A percentile compares a stretch with the other conserved stretches of the same genome.
Conservation (phyloP, 139 green algal genomes). For the Chlorella sp. region DNA sequence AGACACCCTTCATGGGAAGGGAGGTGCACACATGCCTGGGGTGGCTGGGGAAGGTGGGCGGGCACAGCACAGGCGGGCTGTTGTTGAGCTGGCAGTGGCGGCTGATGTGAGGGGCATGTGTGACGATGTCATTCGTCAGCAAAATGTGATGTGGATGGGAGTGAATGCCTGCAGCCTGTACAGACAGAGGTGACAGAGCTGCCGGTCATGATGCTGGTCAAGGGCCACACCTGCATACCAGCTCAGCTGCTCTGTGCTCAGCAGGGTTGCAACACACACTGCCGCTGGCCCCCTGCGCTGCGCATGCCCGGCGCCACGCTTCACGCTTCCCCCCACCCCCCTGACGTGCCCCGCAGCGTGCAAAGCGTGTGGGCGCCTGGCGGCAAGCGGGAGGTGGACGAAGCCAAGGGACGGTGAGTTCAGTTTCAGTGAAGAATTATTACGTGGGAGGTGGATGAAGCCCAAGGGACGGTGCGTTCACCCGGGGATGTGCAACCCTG, state of each 20-base stretch:
- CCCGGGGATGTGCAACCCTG: background rate
- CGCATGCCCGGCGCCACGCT: background rate
- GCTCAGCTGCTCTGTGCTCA: background rate
- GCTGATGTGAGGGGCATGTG: no score
- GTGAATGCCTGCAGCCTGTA: background rate
- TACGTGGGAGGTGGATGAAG: slow-evolving; percentile 88
- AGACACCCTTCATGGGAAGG: no score
- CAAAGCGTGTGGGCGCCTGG: slow-evolving; percentile 83
- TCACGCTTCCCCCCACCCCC: no score
- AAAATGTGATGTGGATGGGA: no score
- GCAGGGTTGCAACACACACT: background rate
- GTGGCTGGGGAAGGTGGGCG: no score
- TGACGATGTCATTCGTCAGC: no score
- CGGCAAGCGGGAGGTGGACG: slow-evolving; percentile 88
- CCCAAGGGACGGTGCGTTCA: slow-evolving; percentile 61
- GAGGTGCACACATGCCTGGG: no score
- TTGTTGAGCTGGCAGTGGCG: no score
- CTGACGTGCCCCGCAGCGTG: slow-evolving; percentile 61
- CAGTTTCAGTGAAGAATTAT: no score
- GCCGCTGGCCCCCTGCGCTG: background rate
- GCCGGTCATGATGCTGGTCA: background rate
- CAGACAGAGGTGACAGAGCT: background rate
- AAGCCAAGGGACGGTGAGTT: slow-evolving; percentile 70
- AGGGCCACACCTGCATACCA: no score
- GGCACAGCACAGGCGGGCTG: no score